Conservation (phyloP, 2,329 filamentous ascomycete genomes). For the Aspergillus fijiensis region DNA sequence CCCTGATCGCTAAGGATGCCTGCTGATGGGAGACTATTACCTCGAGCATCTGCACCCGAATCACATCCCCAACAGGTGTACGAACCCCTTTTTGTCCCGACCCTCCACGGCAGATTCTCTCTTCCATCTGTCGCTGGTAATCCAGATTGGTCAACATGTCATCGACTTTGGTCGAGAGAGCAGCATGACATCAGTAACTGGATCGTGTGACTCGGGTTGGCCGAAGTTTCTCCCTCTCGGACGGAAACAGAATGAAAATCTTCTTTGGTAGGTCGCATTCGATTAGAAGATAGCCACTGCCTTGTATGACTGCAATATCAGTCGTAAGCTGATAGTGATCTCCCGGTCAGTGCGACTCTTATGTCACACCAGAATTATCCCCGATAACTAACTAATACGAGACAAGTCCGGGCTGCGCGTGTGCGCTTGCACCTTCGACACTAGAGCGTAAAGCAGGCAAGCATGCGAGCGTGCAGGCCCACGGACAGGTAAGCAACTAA, state of each 20-base stretch:
- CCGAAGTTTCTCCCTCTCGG: constrained; percentile 1
- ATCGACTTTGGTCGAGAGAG: background rate
- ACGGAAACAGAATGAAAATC: background rate
- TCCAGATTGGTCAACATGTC: constrained; percentile 1
- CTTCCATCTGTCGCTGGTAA: background rate
- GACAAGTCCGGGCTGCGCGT: background rate
- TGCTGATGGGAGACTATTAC: constrained; percentile 8
- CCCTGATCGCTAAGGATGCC: background rate
- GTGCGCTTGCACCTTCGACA: background rate
- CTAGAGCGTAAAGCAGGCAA: background rate
- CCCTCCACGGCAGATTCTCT: constrained; percentile 3
- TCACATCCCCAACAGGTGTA: constrained; percentile 13
- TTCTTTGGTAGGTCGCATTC: background rate
- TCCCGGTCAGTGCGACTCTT: background rate
- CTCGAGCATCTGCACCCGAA: constrained; percentile 16
- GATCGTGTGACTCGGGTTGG: constrained; percentile 21
- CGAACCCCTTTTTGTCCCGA: constrained; percentile 6
- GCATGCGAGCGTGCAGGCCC: background rate
- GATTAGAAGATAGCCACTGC: background rate
- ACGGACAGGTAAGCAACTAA: no score
- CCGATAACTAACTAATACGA: background rate
- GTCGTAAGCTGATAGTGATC: background rate
- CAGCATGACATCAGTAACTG: constrained; percentile 15
- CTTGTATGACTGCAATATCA: background rate
- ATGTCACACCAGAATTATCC: background rate